A percentile compares a stretch with the other conserved stretches of the same genome.
phyloP scores from a whole-genome alignment of 495 filamentous ascomycete species.

The Pyronema omphalodes region DNA sequence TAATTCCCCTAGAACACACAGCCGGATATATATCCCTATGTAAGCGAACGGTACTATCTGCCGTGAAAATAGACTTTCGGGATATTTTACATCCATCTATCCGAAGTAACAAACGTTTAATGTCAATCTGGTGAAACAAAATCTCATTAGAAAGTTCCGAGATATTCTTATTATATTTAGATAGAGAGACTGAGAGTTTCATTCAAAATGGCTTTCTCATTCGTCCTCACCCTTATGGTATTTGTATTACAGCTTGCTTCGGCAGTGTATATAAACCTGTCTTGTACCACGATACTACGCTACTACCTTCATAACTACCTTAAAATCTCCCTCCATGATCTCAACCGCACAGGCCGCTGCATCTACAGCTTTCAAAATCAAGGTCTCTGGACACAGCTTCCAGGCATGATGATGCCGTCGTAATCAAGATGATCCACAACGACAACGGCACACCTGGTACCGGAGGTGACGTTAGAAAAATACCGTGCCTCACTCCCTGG shows the following conservation, averaged over 20 bases:
- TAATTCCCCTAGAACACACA: too few species aligned
- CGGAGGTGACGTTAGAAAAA: slow-evolving; percentile 10
- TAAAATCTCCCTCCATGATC: slow-evolving; percentile 5
- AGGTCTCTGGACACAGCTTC: slow-evolving; percentile 13
- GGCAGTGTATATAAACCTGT: background rate
- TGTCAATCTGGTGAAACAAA: too few species aligned
- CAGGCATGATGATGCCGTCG: slow-evolving; percentile 12
- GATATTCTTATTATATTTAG: too few species aligned
- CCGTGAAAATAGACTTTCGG: too few species aligned
- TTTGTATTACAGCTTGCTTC: background rate
- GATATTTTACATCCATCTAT: too few species aligned
- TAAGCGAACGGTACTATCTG: too few species aligned
- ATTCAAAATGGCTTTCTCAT: too few species aligned
- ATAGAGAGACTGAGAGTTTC: too few species aligned
- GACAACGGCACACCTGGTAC: slow-evolving; percentile 13
- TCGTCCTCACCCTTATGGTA: background rate
- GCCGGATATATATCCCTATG: too few species aligned
- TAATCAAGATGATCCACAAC: slow-evolving; percentile 19
- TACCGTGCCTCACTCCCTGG: slow-evolving; percentile 12
- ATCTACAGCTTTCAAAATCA: slow-evolving; percentile 14
- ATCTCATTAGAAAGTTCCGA: too few species aligned
- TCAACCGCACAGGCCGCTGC: slow-evolving; percentile 10
- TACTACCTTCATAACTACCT: slow-evolving; percentile 15
- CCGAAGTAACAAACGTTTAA: too few species aligned
- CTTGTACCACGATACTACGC: background rate